A percentile compares a stretch with the other conserved stretches of the same genome.
phyloP scores from a whole-genome alignment of 2,329 filamentous ascomycete genomes.

The Neospermospora avenae region DNA sequence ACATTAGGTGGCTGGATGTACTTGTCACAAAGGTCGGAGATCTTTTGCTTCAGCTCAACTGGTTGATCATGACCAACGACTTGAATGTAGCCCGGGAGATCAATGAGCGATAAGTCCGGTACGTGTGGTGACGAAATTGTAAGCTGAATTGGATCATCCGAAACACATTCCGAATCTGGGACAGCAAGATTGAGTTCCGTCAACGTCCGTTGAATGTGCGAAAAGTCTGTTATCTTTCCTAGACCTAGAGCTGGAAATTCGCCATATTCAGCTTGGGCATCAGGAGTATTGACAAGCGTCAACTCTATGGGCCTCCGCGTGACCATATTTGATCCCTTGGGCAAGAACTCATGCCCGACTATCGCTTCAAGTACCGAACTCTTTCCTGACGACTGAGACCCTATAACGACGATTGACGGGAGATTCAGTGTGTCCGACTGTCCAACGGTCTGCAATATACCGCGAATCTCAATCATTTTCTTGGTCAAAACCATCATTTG shows the following conservation, averaged over 20 bases:
- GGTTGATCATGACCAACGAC: slow-evolving; percentile 91
- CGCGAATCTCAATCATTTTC: slow-evolving; percentile 99
- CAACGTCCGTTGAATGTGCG: slow-evolving; percentile 85
- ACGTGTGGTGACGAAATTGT: slow-evolving; percentile 95
- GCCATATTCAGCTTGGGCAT: slow-evolving; percentile 83
- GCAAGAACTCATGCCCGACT: slow-evolving; percentile 95
- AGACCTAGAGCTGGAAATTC: slow-evolving; percentile 92
- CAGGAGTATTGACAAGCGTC: slow-evolving; percentile 91
- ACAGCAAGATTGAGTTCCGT: slow-evolving; percentile 95
- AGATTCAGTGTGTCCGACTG: slow-evolving; percentile 85
- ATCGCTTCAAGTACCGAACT: slow-evolving; percentile 96
- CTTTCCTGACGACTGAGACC: slow-evolving; percentile 96
- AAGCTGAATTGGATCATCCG: slow-evolving; percentile 93
- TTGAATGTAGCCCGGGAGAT: slow-evolving; percentile 96
- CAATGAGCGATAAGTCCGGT: slow-evolving; percentile 91
- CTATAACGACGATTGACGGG: slow-evolving; percentile 98
- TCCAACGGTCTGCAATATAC: slow-evolving; percentile 84
- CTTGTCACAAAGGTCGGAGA: slow-evolving; percentile 93
- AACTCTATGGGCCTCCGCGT: slow-evolving; percentile 93
- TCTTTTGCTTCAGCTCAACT: slow-evolving; percentile 88
- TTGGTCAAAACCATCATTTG: slow-evolving; percentile 99
- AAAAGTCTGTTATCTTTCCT: slow-evolving; percentile 87
- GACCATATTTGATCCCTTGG: slow-evolving; percentile 99
- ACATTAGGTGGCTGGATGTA: slow-evolving; percentile 97
- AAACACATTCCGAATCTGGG: slow-evolving; percentile 85